A percentile compares a stretch with the other conserved stretches of the same genome.
Conservation (phyloP, 2,329 filamentous ascomycete species). For the Talaromyces funiculosus region DNA sequence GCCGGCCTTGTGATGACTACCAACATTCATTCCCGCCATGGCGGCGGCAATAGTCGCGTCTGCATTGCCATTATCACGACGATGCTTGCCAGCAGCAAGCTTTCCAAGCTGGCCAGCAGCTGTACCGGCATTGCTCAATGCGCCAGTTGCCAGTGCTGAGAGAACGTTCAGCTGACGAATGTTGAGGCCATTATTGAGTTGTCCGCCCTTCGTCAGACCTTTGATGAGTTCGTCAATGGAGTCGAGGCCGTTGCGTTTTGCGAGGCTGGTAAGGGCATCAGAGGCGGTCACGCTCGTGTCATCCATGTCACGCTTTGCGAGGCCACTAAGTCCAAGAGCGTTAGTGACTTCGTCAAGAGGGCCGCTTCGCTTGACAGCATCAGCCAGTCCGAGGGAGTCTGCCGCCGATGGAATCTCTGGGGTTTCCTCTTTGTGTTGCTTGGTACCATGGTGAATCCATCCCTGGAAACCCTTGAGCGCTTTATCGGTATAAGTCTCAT, state of each 20-base stretch:
- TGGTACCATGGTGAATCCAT: neutral
- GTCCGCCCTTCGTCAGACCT: neutral
- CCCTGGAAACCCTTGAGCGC: neutral
- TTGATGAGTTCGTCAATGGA: neutral
- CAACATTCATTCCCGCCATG: neutral
- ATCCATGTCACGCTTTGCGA: neutral
- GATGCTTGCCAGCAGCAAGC: neutral
- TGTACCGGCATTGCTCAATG: constrained; percentile 3
- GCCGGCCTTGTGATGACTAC: neutral
- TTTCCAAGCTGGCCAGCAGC: neutral
- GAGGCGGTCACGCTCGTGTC: neutral
- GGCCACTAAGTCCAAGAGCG: neutral
- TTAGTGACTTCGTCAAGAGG: neutral
- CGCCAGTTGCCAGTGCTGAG: neutral
- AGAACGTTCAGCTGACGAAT: neutral
- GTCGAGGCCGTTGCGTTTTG: neutral
- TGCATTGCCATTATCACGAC: neutral
- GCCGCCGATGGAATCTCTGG: neutral
- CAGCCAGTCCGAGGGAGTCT: neutral
- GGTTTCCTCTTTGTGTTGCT: neutral
- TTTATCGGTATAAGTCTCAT: neutral
- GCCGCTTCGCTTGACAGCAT: neutral
- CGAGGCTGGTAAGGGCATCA: neutral
- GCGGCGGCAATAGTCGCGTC: neutral
- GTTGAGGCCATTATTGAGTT: neutral